These are phyloP conservation scores for Porogramme epimiltina DNA, from an alignment of 1,284 basidiomycete species.

Conservation along the genomic window DNA sequence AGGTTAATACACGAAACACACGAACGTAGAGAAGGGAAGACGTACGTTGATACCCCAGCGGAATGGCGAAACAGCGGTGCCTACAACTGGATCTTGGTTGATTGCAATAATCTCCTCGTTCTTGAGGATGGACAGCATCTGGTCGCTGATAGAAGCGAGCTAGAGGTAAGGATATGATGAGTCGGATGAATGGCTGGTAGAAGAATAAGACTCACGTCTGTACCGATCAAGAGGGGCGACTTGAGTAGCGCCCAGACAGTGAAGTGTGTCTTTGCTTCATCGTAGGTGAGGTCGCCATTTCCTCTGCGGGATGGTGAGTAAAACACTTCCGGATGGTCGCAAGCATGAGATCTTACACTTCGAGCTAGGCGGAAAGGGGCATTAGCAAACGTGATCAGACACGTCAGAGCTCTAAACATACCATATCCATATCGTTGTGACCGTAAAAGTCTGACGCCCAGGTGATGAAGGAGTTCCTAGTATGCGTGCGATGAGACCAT, in stretches of 20 bases:
- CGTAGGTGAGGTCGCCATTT: slow-evolving; percentile 56
- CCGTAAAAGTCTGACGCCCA: slow-evolving; percentile 62
- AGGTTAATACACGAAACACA: neutral
- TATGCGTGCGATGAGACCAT: neutral
- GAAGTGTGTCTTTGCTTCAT: slow-evolving; percentile 65
- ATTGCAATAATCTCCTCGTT: slow-evolving; percentile 69
- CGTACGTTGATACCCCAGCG: slow-evolving; percentile 63
- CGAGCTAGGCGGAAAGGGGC: slow-evolving; percentile 44
- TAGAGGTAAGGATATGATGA: too few relatives aligned
- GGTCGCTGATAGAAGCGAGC: slow-evolving; percentile 50
- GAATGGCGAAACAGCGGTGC: slow-evolving; percentile 63
- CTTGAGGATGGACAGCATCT: slow-evolving; percentile 55
- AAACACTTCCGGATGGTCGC: neutral
- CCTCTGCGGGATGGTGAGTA: slow-evolving; percentile 38
- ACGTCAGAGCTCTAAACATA: slow-evolving; percentile 17
- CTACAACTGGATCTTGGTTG: slow-evolving; percentile 66
- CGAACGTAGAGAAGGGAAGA: slow-evolving; percentile 2
- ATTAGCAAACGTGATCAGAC: too few relatives aligned
- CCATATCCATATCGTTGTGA: slow-evolving; percentile 63
- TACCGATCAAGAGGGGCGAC: slow-evolving; percentile 53
- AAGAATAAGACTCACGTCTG: slow-evolving; percentile 31
- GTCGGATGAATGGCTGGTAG: too few relatives aligned
- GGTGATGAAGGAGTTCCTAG: slow-evolving; percentile 43
- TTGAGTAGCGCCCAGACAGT: slow-evolving; percentile 69
- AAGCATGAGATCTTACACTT: slow-evolving; percentile 41